Conservation (phyloP, 257 asterid genomes). For the Solanum gracilifrons region DNA sequence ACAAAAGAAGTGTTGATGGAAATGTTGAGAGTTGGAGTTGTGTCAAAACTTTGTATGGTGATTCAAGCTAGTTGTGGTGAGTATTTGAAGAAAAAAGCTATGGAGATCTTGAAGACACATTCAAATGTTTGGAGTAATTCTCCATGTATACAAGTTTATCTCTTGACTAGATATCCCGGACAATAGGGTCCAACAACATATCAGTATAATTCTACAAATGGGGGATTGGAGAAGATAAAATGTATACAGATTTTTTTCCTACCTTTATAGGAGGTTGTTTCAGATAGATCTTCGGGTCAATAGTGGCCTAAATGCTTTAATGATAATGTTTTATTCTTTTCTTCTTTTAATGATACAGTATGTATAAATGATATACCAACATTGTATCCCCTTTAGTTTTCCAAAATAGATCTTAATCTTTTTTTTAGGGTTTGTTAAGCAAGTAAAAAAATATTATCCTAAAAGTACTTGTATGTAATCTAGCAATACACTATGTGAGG, state of each 20-base stretch:
- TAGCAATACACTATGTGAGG: too few species aligned
- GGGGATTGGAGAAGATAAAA: background rate
- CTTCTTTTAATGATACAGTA: background rate
- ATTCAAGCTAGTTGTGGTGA: constrained; percentile 26
- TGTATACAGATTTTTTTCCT: background rate
- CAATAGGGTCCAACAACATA: background rate
- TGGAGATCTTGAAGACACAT: constrained; percentile 38
- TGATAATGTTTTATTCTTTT: background rate
- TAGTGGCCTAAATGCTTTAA: background rate
- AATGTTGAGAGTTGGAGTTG: constrained; percentile 49
- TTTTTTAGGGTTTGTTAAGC: too few species aligned
- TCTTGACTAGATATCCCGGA: constrained; percentile 8
- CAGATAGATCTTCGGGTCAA: background rate
- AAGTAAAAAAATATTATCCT: too few species aligned
- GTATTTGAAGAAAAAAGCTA: constrained; percentile 32
- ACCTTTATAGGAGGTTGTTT: background rate
- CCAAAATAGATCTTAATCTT: background rate
- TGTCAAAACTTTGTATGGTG: constrained; percentile 47
- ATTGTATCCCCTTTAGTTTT: background rate
- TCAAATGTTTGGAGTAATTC: constrained; percentile 35
- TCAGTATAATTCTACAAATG: background rate
- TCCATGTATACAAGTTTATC: constrained; percentile 29
- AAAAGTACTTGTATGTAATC: background rate
- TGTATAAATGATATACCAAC: background rate
- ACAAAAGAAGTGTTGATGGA: constrained; percentile 34